phyloP scores from a whole-genome alignment of 2,329 filamentous ascomycete genomes.

The Ceratocystis ficicola region DNA sequence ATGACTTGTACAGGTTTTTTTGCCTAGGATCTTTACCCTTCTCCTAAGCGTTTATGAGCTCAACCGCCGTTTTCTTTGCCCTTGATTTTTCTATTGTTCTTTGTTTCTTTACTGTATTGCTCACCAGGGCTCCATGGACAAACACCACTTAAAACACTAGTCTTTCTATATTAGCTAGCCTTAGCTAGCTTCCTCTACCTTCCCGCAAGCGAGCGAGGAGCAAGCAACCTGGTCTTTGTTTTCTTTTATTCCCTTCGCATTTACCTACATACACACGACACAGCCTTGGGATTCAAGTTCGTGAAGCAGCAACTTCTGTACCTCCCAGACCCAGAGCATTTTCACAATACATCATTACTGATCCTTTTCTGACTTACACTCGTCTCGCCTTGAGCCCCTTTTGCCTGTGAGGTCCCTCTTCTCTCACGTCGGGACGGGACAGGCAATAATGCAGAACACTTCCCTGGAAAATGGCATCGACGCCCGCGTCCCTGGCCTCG shows the following conservation, averaged over 20 bases:
- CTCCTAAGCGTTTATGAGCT: background rate
- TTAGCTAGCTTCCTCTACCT: background rate
- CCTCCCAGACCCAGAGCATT: background rate
- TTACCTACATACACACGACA: background rate
- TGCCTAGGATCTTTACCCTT: background rate
- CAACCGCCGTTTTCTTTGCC: background rate
- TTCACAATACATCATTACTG: background rate
- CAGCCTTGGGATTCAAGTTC: background rate
- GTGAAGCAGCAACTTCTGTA: background rate
- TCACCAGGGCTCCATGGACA: background rate
- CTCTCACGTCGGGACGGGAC: slow-evolving; percentile 12
- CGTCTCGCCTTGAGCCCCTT: slow-evolving; percentile 5
- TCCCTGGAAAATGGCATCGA: slow-evolving; percentile 19
- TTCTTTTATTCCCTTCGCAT: no score
- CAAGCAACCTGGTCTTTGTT: no score
- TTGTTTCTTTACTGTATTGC: background rate
- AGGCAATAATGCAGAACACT: slow-evolving; percentile 18
- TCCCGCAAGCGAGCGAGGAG: no score
- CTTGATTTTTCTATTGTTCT: background rate
- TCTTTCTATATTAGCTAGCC: background rate
- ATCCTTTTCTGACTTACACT: background rate
- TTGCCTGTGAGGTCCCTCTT: slow-evolving; percentile 14
- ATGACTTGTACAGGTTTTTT: background rate
- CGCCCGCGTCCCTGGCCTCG: slow-evolving; percentile 21
- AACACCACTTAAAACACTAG: background rate